Evolutionary conservation across 768 basidiomycete species (phyloP).

Genomic region (Pleurotus sapidus): DNA sequence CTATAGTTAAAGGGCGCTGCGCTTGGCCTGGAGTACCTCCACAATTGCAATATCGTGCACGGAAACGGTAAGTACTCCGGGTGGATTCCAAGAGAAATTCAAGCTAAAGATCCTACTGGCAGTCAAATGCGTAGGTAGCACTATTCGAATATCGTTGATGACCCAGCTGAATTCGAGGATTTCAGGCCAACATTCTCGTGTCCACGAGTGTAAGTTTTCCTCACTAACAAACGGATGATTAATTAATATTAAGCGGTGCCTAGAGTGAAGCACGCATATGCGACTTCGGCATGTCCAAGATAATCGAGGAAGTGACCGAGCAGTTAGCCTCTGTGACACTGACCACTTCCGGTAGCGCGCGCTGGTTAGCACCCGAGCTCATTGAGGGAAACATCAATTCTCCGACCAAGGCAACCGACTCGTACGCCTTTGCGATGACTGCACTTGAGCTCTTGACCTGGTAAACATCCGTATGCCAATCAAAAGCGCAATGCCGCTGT

Average conservation of each 20-base stretch:
- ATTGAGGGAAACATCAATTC: slow-evolving; percentile 38
- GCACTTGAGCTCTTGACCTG: slow-evolving; percentile 58
- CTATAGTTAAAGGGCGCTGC: slow-evolving; percentile 50
- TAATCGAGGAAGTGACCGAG: slow-evolving; percentile 57
- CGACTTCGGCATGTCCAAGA: slow-evolving; percentile 64
- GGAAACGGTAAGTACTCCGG: slow-evolving; percentile 49
- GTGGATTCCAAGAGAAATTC: no score
- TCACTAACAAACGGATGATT: neutral
- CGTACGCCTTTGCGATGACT: slow-evolving; percentile 61
- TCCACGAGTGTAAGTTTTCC: slow-evolving; percentile 36
- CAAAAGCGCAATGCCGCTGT: slow-evolving; percentile 49
- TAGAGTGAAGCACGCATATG: slow-evolving; percentile 56
- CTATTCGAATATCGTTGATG: neutral
- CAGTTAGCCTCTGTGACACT: slow-evolving; percentile 42
- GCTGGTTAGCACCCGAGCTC: slow-evolving; percentile 65
- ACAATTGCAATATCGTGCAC: slow-evolving; percentile 48
- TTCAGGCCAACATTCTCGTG: slow-evolving; percentile 58
- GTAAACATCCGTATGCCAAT: slow-evolving; percentile 48
- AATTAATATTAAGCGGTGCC: neutral
- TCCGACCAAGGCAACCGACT: slow-evolving; percentile 47
- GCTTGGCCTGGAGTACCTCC: slow-evolving; percentile 55
- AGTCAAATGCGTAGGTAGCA: slow-evolving; percentile 60
- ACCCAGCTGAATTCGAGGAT: neutral
- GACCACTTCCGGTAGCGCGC: slow-evolving; percentile 44
- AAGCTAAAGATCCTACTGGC: no score